These are phyloP conservation scores for Colletotrichum shisoi DNA, from an alignment of 2,329 filamentous ascomycete species.

Conservation along the genomic window DNA sequence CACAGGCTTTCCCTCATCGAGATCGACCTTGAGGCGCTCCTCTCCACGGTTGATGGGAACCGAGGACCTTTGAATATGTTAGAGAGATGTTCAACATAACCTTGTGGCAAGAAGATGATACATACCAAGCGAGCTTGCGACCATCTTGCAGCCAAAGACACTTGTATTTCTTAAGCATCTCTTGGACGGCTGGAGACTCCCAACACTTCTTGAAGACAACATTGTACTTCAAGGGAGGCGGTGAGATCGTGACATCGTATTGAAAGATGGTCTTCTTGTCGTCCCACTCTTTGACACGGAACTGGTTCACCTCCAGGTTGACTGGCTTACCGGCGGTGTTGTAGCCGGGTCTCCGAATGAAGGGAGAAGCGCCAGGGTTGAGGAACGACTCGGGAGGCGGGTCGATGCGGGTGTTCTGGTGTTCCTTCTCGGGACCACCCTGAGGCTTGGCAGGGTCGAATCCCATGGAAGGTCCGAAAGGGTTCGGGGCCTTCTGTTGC, in stretches of 20 bases:
- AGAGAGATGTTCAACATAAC: constrained; percentile 20
- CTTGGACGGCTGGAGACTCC: constrained; percentile 68
- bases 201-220: constrained; percentile 79
- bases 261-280: constrained; percentile 74
- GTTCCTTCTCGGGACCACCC: constrained; percentile 42
- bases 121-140: constrained; percentile 83
- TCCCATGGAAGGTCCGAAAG: constrained; percentile 45
- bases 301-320: constrained; percentile 74
- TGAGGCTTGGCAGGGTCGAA: constrained; percentile 55
- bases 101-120: constrained; percentile 27
- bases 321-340: constrained; percentile 66
- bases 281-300: constrained; percentile 67
- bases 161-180: constrained; percentile 58
- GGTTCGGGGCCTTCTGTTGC: constrained; percentile 12
- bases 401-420: constrained; percentile 61
- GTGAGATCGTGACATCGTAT: constrained; percentile 79
- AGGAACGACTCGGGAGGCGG: constrained; percentile 66
- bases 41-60: constrained; percentile 56
- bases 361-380: constrained; percentile 45
- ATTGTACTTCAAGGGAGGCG: constrained; percentile 66
- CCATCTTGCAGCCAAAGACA: constrained; percentile 78
- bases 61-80: constrained; percentile 47
- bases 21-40: constrained; percentile 69
- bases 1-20: constrained; percentile 70
- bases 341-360: constrained; percentile 61